These are phyloP conservation scores for Tuber borchii DNA, from an alignment of 495 filamentous ascomycete genomes.

Conservation along the genomic window DNA sequence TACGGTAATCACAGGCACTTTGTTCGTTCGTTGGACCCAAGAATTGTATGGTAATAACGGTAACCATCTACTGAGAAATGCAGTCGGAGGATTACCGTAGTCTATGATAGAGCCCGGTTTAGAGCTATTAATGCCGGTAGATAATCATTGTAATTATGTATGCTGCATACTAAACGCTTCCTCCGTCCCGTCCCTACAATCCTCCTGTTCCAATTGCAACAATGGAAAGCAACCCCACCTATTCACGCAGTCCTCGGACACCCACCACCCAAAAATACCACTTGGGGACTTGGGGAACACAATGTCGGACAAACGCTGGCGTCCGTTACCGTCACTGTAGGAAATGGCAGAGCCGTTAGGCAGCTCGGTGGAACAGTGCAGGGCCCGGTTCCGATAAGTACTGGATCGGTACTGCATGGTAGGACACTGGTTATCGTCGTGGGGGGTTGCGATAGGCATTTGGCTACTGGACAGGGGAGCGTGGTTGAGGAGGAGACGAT, in stretches of 20 bases:
- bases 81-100: neutral
- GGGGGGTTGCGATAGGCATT: neutral
- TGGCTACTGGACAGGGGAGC: conserved; percentile 15
- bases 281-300: conserved; percentile 9
- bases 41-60: neutral
- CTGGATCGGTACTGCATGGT: conserved; percentile 18
- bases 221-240: neutral
- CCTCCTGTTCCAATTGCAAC: neutral
- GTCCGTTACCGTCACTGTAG: conserved; percentile 9
- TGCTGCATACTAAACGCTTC: neutral
- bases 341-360: neutral
- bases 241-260: conserved; percentile 15
- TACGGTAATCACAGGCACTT: neutral
- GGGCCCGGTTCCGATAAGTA: conserved; percentile 11
- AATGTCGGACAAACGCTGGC: conserved; percentile 7
- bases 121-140: neutral
- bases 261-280: conserved; percentile 15
- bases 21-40: neutral
- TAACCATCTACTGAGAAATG: neutral
- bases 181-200: neutral
- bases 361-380: conserved; percentile 29
- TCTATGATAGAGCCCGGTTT: no score
- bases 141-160: neutral
- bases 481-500: conserved; percentile 5
- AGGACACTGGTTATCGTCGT: conserved; percentile 19